Evolutionary conservation across 371 early-diverging fungal species (phyloP), one percentile per base, ranked within the genome.

Genomic region (Coemansia sp.): DNA sequence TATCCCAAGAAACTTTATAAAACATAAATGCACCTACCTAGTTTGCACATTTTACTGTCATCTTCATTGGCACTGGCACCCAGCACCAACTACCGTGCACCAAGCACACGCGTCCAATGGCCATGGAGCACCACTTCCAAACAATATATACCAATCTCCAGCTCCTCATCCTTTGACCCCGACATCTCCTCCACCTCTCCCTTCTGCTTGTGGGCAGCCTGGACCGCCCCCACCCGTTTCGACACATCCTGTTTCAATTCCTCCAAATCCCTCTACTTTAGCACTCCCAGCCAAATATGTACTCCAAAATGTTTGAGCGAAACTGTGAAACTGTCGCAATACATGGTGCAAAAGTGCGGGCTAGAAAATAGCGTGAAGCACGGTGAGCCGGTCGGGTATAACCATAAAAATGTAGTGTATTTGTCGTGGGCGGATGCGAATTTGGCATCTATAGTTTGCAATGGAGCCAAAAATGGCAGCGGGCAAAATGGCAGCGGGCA

Each of bases 241-340:
- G 55, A 77, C 54, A 67, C 63, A 8, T 10, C 62, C 13, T 72
- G 74, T 45, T 73, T 62, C 34, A 59, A 73, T 21, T 52, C 8
- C 37, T 57, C 59, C 24, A 60, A 68, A 18, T 68, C 64, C 2
- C 34, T 77, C 16, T 77, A 77, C 26, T 77, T 77, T 53, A 68
- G 67, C 63, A 47, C 74, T 2, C 74, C 73, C 11, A 72, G 77
- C 11, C 53, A 61, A 37, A 47, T 77, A 54, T 77, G 77, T 56
- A 55, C 42, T 14, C 61, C 54, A 0, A 31, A 50, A 18, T 77
- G 77, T n/a, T 65, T 76, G 1, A 53, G 72, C 21, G 60, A 59
- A 4, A 76, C 77, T 1, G 56, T 76, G 14, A 54, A 47, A 10
- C 14, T 76, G 13, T 71, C 77, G 1, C 60, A 68, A 24, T 72